These are phyloP conservation scores for Trametes elegans DNA, from an alignment of 768 basidiomycete species.

Conservation along the genomic window DNA sequence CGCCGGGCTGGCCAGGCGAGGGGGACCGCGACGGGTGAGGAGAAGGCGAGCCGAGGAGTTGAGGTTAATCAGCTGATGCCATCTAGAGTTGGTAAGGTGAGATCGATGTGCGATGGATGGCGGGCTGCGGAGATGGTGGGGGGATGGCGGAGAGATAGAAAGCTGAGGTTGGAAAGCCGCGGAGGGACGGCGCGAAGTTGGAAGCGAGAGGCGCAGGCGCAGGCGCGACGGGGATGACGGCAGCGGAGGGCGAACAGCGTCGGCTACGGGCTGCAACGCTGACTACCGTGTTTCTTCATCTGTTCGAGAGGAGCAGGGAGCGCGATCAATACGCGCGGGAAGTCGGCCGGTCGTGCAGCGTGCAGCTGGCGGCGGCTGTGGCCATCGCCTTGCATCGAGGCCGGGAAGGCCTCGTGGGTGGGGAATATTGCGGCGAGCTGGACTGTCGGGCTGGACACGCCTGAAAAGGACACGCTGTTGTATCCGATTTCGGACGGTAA, in stretches of 20 bases:
- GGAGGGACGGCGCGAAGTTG: neutral
- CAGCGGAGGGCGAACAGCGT: no score
- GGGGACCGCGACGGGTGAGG: no score
- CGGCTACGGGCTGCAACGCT: no score
- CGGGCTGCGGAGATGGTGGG: neutral
- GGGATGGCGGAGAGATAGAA: neutral
- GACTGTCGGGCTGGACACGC: constrained; percentile 3
- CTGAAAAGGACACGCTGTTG: constrained; percentile 15
- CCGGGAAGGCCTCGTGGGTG: constrained; percentile 9
- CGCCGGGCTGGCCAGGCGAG: no score
- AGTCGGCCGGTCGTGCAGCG: neutral
- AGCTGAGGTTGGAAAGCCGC: neutral
- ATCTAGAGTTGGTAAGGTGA: neutral
- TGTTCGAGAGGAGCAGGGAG: neutral
- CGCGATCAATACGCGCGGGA: neutral
- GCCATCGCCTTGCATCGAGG: neutral
- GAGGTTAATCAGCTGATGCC: no score
- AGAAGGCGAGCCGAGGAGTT: no score
- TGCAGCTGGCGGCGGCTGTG: neutral
- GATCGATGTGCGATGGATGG: neutral
- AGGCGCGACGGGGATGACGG: neutral
- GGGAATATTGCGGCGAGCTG: constrained; percentile 18
- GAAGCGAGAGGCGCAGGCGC: no score
- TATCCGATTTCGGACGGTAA: constrained; percentile 4
- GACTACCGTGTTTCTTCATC: no score